Evolutionary conservation across 306 rosid genomes (phyloP), one percentile per base, ranked within the genome.

Genomic region (Cyamopsis tetragonoloba): DNA sequence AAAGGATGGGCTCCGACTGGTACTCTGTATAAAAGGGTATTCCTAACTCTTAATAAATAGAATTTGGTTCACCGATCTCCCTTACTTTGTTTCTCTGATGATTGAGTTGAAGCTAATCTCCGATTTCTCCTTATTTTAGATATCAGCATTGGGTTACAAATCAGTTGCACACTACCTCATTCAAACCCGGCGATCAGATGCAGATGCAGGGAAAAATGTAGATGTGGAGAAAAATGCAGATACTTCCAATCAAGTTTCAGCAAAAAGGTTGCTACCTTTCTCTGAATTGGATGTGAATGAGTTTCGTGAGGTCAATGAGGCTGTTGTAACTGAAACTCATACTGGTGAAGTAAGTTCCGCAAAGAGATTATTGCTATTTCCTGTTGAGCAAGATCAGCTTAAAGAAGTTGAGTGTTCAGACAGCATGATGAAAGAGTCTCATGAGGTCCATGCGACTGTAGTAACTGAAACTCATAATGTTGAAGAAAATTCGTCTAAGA

Each of bases 151-250:
- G 81, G 95, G 99, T 24, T 88, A 68, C 80, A 90, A 85, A 81
- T 95, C 99, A 12, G 99, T 95, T 58, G 97, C 99, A 3, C 99
- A 95, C 75, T 95, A 83, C 80, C 99, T 95, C 80, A 79, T 95
- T 73, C 88, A 88, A 77, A 86, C 97, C 31, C 80, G 58, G 32
- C 85, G 85, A 5, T 15, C 83, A 38, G 84, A 80, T 53, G 31
- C 44, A 53, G 55, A 66, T 46, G 66, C 11, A 34, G 81, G 47
- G 71, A 57, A 83, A 75, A 65, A 27, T 62, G 77, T 49, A 53
- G 55, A 66, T 46, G 66, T n/a, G 38, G 81, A 51, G 71, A 57
- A 83, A 75, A 65, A 27, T 62, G 77, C 24, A 2, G 90, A 82
- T 31, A 65, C 66, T 72, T 13, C 76, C 8, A 59, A 73, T 30